Conservation (phyloP, 163 green algal genomes). For the Trebouxiophyceae sp. region DNA sequence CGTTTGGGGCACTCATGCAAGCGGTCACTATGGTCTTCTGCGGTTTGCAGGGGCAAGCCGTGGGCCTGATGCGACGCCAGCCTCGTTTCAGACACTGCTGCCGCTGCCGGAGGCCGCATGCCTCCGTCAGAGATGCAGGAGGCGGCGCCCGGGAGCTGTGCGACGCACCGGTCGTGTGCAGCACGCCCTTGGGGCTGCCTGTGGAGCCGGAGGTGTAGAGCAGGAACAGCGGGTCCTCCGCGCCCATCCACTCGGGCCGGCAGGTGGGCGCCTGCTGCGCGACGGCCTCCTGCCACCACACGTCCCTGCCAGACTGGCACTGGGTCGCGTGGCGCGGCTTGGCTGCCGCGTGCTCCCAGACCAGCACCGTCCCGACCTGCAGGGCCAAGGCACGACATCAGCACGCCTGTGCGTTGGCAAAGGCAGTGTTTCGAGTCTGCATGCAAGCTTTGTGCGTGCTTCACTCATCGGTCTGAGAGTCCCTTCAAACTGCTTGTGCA, state of each 20-base stretch:
- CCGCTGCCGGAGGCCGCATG: too few species aligned
- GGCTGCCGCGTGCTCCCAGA: slow-evolving; percentile 8
- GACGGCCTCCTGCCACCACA: slow-evolving; percentile 74
- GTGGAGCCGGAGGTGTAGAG: slow-evolving; percentile 84
- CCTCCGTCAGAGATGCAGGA: too few species aligned
- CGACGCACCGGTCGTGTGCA: slow-evolving; percentile 88
- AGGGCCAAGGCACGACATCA: background rate
- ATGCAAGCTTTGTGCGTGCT: too few species aligned
- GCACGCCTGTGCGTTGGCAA: background rate
- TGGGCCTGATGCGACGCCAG: too few species aligned
- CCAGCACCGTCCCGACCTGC: slow-evolving; percentile 3
- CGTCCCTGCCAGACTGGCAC: slow-evolving; percentile 50
- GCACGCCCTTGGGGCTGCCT: slow-evolving; percentile 96
- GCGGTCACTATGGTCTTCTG: too few species aligned
- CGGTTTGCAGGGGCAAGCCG: too few species aligned
- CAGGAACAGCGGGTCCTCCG: slow-evolving; percentile 84
- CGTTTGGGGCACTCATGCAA: too few species aligned
- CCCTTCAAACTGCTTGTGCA: background rate
- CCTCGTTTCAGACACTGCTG: too few species aligned
- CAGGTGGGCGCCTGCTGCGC: slow-evolving; percentile 41
- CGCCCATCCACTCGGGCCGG: slow-evolving; percentile 78
- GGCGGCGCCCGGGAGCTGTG: too few species aligned
- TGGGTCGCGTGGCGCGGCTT: slow-evolving; percentile 19
- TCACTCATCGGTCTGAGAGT: too few species aligned
- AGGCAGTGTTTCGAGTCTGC: background rate